Percentiles rank a stretch among this genome's conserved stretches.
phyloP scores from a whole-genome alignment of 495 filamentous ascomycete species.

The Lophiotrema nucula region DNA sequence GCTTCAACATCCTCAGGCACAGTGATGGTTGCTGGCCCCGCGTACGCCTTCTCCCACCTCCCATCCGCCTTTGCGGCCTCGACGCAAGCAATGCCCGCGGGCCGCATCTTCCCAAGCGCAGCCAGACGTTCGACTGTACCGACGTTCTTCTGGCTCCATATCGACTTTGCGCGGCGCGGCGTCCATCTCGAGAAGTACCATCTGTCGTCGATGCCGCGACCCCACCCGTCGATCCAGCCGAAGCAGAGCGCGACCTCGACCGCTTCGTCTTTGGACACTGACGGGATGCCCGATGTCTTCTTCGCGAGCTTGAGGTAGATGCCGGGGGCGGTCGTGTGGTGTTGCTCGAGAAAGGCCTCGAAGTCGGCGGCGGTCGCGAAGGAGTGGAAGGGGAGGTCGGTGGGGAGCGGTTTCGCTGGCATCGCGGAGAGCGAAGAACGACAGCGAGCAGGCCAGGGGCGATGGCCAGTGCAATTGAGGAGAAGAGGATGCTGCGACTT shows the following conservation, averaged over 20 bases:
- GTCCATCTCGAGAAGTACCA: conserved; percentile 55
- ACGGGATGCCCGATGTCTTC: conserved; percentile 46
- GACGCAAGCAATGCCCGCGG: conserved; percentile 48
- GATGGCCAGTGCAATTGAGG: too few relatives aligned
- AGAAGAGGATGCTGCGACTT: too few relatives aligned
- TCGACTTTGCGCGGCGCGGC: conserved; percentile 52
- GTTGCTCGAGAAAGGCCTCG: conserved; percentile 49
- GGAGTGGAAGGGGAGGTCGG: conserved; percentile 39
- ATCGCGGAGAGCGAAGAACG: too few relatives aligned
- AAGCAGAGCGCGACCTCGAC: conserved; percentile 57
- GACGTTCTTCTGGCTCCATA: conserved; percentile 56
- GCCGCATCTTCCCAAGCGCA: conserved; percentile 48
- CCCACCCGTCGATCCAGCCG: conserved; percentile 62
- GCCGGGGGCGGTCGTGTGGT: conserved; percentile 41
- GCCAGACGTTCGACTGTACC: conserved; percentile 45
- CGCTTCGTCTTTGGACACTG: conserved; percentile 53
- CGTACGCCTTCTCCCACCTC: conserved; percentile 56
- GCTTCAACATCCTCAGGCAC: conserved; percentile 48
- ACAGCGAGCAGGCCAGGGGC: too few relatives aligned
- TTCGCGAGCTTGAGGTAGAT: conserved; percentile 58
- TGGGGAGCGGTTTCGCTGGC: neutral
- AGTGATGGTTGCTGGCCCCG: conserved; percentile 44
- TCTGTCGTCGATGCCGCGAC: conserved; percentile 42
- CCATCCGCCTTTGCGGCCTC: conserved; percentile 56
- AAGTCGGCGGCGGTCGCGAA: conserved; percentile 44